A percentile compares a stretch with the other conserved stretches of the same genome.
Evolutionary conservation across 2,329 filamentous ascomycete species (phyloP).

Genomic region (Arthrobotrys sphaeroides): DNA sequence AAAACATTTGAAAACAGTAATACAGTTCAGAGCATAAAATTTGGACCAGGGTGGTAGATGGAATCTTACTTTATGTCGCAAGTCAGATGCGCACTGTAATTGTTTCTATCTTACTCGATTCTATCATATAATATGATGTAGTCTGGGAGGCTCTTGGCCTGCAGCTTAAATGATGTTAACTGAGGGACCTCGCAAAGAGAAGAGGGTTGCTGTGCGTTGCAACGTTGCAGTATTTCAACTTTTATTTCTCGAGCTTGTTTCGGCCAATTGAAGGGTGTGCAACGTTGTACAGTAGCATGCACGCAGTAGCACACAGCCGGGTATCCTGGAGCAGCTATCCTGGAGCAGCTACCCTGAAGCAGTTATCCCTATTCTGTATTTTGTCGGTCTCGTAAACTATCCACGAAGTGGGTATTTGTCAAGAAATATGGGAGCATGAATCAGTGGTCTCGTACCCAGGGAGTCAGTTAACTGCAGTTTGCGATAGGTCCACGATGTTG

Average conservation of each 20-base stretch:
- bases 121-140: background rate
- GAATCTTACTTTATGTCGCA: too few species aligned
- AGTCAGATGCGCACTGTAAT: too few species aligned
- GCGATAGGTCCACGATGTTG: background rate
- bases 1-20: background rate
- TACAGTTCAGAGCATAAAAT: background rate
- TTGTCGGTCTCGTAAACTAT: background rate
- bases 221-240: too few species aligned
- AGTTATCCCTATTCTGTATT: background rate
- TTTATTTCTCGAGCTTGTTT: constrained; percentile 1
- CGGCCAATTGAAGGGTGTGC: background rate
- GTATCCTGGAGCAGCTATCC: background rate
- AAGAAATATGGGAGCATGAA: too few species aligned
- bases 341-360: background rate
- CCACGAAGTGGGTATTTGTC: background rate
- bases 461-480: too few species aligned
- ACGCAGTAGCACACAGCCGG: background rate
- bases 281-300: background rate
- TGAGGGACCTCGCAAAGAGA: background rate
- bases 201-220: background rate
- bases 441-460: too few species aligned
- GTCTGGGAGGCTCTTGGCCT: too few species aligned
- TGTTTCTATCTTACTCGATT: too few species aligned
- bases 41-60: background rate
- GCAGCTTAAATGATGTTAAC: too few species aligned